Conservation (phyloP, 176 grass and related monocot genomes). For the Avena sativa region DNA sequence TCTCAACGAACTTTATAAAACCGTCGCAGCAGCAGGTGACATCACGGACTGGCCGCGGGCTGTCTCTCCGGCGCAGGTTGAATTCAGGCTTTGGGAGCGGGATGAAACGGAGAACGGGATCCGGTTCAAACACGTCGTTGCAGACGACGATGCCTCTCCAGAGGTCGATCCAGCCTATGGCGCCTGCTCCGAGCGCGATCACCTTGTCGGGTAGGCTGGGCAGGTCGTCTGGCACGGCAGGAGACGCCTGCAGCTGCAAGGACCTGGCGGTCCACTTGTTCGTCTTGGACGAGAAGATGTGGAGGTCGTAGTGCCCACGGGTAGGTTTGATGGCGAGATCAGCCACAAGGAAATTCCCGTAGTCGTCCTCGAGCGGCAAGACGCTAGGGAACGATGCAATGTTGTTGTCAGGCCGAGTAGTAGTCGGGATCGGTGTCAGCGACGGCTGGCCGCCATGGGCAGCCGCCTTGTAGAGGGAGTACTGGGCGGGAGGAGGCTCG, state of each 20-base stretch:
- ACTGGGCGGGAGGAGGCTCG: background rate
- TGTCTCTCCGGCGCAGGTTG: background rate
- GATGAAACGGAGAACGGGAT: background rate
- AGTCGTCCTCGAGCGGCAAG: background rate
- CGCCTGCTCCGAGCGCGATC: background rate
- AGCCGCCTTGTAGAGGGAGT: background rate
- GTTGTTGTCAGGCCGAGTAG: background rate
- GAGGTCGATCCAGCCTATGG: constrained; percentile 2
- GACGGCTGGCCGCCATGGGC: background rate
- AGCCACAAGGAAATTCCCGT: background rate
- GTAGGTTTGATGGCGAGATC: background rate
- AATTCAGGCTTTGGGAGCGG: background rate
- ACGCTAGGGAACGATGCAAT: background rate
- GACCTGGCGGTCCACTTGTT: background rate
- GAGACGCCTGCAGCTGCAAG: background rate
- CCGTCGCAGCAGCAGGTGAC: background rate
- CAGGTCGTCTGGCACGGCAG: background rate
- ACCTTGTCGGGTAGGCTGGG: background rate
- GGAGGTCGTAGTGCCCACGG: background rate
- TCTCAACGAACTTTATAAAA: background rate
- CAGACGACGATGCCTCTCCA: background rate
- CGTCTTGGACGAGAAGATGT: background rate
- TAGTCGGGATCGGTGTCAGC: background rate
- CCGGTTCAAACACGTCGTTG: background rate
- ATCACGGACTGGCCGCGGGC: background rate